Base-by-base conservation (phyloP, 176 grass and related monocot genomes). In the Oryza meridionalis region DNA sequence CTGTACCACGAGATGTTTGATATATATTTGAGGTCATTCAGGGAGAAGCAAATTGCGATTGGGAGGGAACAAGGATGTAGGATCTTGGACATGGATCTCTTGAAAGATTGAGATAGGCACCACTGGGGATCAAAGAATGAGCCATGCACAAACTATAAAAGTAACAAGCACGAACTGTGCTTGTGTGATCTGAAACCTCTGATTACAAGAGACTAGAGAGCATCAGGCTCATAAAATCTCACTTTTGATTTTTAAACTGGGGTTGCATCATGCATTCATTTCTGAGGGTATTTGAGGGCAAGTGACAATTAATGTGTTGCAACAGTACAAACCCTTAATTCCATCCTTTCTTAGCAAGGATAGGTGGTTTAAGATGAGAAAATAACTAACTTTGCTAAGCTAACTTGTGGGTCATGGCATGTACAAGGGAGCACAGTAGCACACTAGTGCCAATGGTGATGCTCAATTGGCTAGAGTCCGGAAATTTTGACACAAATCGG, bases 81-180 rank as follows among this genome's bases (percentile, higher is more conserved):
- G 5, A 70, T 82, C 24, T 29, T 86, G 45, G 4, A 33, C 47
- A 61, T 62, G 51, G 24, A 44, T 73, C 45, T 25, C 15, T 73
- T 73, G 40, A 49, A 72, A 67, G 62, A 64, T 78, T 78, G 69
- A 65, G 53, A 79, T 65, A 42, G 84, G 82, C 64, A 77, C 38
- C 2, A 17, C n/a, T 38, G 45, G 75, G 75, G 22, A 75, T 76
- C 80, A 76, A 86, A 73, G 21, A 90, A 83, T 9, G 49, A 59
- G 79, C 75, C 75, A 79, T 40, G 69, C 45, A 43, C n/a, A 16
- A 15, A 40, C 51, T 67, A 62, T 58, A 62, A 72, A 77, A 22
- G 6, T 62, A 63, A 63, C 67, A 82, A 82, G 3, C 59, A 47
- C 73, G 38, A 19, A 13, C 31, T 79, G 49, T 50, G 58, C 58